A percentile compares a stretch with the other conserved stretches of the same genome.
Conservation (phyloP, 805 yeast species). For the Yamadazyma insecticola region DNA sequence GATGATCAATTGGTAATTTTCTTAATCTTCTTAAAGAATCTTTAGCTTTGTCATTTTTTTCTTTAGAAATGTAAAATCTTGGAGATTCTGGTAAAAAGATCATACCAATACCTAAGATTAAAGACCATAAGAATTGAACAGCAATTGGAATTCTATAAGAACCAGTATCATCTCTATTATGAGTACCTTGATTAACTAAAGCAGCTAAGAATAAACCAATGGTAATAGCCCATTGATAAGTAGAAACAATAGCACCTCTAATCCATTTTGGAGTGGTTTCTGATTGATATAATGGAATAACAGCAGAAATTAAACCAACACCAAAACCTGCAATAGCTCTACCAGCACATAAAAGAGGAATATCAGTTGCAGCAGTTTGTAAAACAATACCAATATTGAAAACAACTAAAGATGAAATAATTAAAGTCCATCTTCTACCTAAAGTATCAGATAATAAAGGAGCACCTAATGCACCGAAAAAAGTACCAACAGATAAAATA, state of each 20-base stretch:
- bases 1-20: conserved; percentile 59
- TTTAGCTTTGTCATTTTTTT: conserved; percentile 24
- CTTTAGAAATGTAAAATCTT: conserved; percentile 31
- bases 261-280: conserved; percentile 40
- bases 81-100: conserved; percentile 36
- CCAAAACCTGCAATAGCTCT: conserved; percentile 41
- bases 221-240: conserved; percentile 39
- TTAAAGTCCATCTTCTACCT: conserved; percentile 37
- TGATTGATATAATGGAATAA: conserved; percentile 36
- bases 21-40: conserved; percentile 29
- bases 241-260: conserved; percentile 41
- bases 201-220: conserved; percentile 38
- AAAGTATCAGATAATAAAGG: conserved; percentile 32
- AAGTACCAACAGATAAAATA: conserved; percentile 38
- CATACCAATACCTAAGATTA: conserved; percentile 32
- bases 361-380: conserved; percentile 32
- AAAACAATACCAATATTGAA: conserved; percentile 35
- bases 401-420: conserved; percentile 27
- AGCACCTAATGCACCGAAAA: conserved; percentile 36
- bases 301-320: conserved; percentile 39
- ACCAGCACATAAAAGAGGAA: conserved; percentile 37
- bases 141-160: conserved; percentile 41
- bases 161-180: conserved; percentile 30
- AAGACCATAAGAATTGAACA: conserved; percentile 35
- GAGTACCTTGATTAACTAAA: conserved; percentile 33